Evolutionary conservation across 768 basidiomycete genomes (phyloP).

Genomic region (Russula vinacea): DNA sequence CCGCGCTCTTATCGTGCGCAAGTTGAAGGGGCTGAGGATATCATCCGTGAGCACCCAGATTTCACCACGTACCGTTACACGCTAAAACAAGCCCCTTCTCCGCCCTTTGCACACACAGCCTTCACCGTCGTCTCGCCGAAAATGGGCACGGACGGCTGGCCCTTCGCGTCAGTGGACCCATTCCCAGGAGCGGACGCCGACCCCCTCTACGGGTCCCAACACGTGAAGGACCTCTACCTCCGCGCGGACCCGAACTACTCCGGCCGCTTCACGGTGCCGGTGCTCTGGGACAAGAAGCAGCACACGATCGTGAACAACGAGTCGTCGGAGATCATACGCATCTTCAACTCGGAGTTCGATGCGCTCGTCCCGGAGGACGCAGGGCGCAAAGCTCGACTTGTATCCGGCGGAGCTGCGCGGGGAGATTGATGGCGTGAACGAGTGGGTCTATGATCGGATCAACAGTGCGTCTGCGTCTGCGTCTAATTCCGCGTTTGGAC

Average conservation of each 20-base stretch:
- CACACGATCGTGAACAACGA: slow-evolving; percentile 95
- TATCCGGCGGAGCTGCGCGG: slow-evolving; percentile 70
- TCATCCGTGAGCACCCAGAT: slow-evolving; percentile 58
- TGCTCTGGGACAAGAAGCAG: slow-evolving; percentile 90
- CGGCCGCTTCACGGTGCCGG: slow-evolving; percentile 83
- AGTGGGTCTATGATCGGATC: slow-evolving; percentile 81
- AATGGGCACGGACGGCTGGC: slow-evolving; percentile 85
- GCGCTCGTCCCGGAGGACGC: slow-evolving; percentile 57
- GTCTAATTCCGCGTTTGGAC: neutral
- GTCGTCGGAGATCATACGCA: slow-evolving; percentile 90
- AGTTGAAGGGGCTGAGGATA: slow-evolving; percentile 89
- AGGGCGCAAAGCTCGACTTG: slow-evolving; percentile 63
- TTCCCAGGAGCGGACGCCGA: slow-evolving; percentile 77
- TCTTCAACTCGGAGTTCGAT: slow-evolving; percentile 86
- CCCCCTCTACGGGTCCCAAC: slow-evolving; percentile 60
- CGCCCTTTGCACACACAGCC: slow-evolving; percentile 42
- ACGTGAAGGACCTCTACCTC: slow-evolving; percentile 85
- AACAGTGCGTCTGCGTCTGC: slow-evolving; percentile 57
- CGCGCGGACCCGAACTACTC: slow-evolving; percentile 66
- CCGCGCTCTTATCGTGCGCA: slow-evolving; percentile 79
- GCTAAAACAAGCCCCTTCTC: too few species aligned
- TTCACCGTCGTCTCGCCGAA: slow-evolving; percentile 80
- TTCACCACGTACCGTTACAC: too few species aligned
- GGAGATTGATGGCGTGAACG: slow-evolving; percentile 83
- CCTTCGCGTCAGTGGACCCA: slow-evolving; percentile 66